phyloP scores from a whole-genome alignment of 2,329 filamentous ascomycete species.

The Botrytis fragariae region DNA sequence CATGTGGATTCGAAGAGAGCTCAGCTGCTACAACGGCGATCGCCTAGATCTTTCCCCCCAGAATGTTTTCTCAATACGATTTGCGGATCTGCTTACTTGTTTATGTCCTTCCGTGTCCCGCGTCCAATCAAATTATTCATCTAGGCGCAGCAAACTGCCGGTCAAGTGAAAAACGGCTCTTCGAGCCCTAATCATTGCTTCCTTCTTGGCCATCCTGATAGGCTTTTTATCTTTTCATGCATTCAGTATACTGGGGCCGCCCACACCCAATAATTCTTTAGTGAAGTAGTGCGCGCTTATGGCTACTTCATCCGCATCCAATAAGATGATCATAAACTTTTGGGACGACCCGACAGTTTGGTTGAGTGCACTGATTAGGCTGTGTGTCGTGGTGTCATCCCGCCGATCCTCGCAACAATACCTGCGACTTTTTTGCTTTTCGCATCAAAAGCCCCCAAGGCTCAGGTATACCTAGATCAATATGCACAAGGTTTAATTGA shows the following conservation, averaged over 20 bases:
- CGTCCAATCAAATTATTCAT: constrained; percentile 1
- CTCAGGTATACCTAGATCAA: background rate
- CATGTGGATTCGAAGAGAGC: background rate
- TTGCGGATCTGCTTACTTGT: background rate
- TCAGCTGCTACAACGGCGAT: background rate
- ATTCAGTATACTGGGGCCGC: background rate
- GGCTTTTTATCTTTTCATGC: constrained; percentile 4
- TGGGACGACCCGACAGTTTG: constrained; percentile 9
- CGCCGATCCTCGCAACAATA: background rate
- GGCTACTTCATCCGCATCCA: background rate
- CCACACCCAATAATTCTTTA: background rate
- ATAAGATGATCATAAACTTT: background rate
- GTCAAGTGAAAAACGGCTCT: background rate
- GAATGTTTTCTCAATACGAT: background rate
- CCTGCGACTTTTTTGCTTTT: background rate
- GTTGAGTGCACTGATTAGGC: constrained; percentile 9
- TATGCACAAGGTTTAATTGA: background rate
- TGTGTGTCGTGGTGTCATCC: constrained; percentile 3
- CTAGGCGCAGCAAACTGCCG: background rate
- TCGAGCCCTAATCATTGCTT: background rate
- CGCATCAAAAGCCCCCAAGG: background rate
- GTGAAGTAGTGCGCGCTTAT: constrained; percentile 6
- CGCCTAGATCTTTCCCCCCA: background rate
- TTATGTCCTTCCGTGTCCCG: background rate
- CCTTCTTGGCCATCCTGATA: background rate